phyloP scores from a whole-genome alignment of 345 rosid species.

The Gossypium ekmanianum region DNA sequence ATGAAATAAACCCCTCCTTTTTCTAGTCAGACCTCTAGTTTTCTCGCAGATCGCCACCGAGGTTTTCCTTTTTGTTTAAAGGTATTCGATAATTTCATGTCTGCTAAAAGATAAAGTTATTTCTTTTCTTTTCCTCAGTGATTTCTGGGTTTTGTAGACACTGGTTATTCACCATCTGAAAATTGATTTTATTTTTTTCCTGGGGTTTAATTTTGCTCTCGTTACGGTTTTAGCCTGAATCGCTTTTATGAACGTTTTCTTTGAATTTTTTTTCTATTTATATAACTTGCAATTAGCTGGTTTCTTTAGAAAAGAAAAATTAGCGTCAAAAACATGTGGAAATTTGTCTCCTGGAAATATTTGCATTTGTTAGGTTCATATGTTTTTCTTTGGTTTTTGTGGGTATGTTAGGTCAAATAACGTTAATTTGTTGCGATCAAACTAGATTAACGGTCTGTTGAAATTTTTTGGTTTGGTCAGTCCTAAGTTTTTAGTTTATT shows the following conservation, averaged over 20 bases:
- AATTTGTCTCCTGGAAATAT: neutral
- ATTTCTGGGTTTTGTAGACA: neutral
- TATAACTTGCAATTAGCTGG: neutral
- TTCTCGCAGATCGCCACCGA: neutral
- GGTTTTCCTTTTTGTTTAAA: neutral
- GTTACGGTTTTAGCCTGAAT: neutral
- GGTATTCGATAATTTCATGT: neutral
- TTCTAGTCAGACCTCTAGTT: neutral
- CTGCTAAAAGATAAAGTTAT: neutral
- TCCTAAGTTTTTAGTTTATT: neutral
- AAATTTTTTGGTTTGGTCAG: too few species aligned
- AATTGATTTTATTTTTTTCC: neutral
- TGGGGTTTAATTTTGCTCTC: neutral
- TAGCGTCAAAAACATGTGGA: too few species aligned
- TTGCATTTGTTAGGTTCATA: neutral
- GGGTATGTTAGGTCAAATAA: neutral
- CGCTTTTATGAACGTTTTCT: neutral
- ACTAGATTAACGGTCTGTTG: neutral
- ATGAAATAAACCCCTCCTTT: too few species aligned
- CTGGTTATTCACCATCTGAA: neutral
- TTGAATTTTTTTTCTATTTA: neutral
- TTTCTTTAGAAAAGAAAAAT: neutral
- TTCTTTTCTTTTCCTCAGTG: neutral
- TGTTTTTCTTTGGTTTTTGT: neutral
- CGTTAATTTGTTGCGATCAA: neutral